Evolutionary conservation across 2,329 filamentous ascomycete genomes (phyloP), one percentile per base, ranked within the genome.

Genomic region (Exophiala sp.): DNA sequence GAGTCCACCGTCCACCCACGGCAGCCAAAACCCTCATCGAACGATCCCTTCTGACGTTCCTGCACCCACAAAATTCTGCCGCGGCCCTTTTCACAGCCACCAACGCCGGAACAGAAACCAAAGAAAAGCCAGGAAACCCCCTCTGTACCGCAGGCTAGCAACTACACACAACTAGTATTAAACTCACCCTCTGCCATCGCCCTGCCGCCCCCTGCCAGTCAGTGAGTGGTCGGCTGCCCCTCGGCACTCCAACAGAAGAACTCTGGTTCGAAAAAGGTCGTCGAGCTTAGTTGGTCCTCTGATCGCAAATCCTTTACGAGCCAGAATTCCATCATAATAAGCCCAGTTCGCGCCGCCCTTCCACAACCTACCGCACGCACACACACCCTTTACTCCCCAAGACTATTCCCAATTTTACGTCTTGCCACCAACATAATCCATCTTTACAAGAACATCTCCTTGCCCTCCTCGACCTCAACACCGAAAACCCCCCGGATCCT

Each of bases 301-400:
- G 46, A 48, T 48, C 46, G 46, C 46, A 48, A 48, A 48, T 48
- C 46, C 19, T 41, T n/a, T 27, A 23, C 18, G 23, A 24, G 13
- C 38, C 37, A 39, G 8, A 38, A 41, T 41, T 41, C 38, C 38
- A 27, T 48, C 46, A 48, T 38, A 37, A 48, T 38, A 37, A 48
- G 40, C 39, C 39, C 46, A 27, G 7, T 24, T 35, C 37, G 37
- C n/a, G 37, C 46, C 38, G 39, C 27, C n/a, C 22, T 43, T 14
- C 39, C 34, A 37, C 34, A 16, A 6, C 18, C 19, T 4, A 32
- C 40, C 24, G 16, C 40, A 24, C 46, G 13, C 30, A 24, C 46
- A 18, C 30, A 48, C 30, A 22, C 13, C 21, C 22, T 16, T n/a
- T 18, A 24, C 37, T 32, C 21, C 37, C 38, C 37, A 16, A 37